Conservation (phyloP, 192 early-diverging fungal species). For the Backusella australiensis region DNA sequence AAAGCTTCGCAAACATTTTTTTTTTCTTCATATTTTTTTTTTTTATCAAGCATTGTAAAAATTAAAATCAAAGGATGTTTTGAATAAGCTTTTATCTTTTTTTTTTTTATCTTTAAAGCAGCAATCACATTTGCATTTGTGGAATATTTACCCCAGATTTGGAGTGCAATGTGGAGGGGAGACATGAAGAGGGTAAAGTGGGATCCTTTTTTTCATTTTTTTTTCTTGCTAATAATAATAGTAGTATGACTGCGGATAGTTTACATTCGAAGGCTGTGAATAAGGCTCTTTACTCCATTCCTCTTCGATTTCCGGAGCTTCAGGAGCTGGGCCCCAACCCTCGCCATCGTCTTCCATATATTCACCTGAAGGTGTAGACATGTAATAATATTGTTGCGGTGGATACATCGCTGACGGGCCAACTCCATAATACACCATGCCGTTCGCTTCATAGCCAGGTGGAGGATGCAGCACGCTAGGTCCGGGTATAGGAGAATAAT, state of each 20-base stretch:
- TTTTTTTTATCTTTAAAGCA: not conserved
- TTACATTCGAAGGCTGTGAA: not conserved
- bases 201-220: not conserved
- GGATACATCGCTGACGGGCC: conserved; percentile 19
- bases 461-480: not conserved
- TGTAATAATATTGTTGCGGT: conserved; percentile 19
- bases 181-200: not conserved
- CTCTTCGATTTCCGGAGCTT: not conserved
- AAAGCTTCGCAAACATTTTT: no score
- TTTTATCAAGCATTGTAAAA: not conserved
- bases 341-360: not conserved
- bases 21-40: no score
- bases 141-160: not conserved
- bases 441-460: conserved; percentile 29
- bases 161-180: not conserved
- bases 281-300: conserved; percentile 6
- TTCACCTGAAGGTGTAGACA: not conserved
- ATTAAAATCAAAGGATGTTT: not conserved
- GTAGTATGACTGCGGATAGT: not conserved
- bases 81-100: not conserved
- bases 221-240: not conserved
- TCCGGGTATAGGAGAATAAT: not conserved
- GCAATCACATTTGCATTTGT: not conserved
- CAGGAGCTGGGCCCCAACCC: conserved; percentile 4
- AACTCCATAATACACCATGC: conserved; percentile 33